These are phyloP conservation scores for Gaeumannomyces tritici DNA, from an alignment of 2,329 filamentous ascomycete species.

Conservation along the genomic window DNA sequence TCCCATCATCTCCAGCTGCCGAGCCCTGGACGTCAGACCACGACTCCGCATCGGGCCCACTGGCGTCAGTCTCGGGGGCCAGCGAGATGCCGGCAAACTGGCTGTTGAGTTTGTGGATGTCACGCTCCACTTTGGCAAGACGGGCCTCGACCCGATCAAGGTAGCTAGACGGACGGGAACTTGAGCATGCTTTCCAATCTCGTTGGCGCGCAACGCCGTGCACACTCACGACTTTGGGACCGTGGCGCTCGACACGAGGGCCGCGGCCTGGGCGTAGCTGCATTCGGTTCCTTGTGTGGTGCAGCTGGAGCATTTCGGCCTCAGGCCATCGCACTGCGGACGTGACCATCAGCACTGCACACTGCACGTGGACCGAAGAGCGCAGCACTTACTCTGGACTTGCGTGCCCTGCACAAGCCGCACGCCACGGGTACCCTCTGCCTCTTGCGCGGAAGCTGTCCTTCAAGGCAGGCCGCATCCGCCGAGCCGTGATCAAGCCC, in stretches of 20 bases:
- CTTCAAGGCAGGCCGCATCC: too few relatives aligned
- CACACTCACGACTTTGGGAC: too few relatives aligned
- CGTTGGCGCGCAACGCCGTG: too few relatives aligned
- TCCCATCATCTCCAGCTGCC: too few relatives aligned
- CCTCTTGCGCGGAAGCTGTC: not conserved
- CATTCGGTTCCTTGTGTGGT: conserved; percentile 6
- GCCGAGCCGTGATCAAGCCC: too few relatives aligned
- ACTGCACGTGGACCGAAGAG: not conserved
- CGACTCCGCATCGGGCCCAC: too few relatives aligned
- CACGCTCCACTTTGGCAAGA: conserved; percentile 4
- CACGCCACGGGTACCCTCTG: conserved; percentile 6
- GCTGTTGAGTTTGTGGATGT: not conserved
- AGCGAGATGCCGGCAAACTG: too few relatives aligned
- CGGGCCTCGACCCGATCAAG: conserved; percentile 7
- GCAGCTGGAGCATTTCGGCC: conserved; percentile 7
- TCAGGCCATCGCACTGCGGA: conserved; percentile 6
- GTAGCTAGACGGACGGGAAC: not conserved
- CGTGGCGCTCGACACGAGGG: too few relatives aligned
- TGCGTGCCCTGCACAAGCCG: conserved; percentile 5
- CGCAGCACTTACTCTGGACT: conserved; percentile 4
- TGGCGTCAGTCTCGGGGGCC: too few relatives aligned
- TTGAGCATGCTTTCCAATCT: too few relatives aligned
- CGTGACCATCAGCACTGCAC: too few relatives aligned
- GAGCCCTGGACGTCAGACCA: too few relatives aligned
- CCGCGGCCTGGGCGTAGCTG: conserved; percentile 5